Evolutionary conservation across 345 rosid genomes (phyloP).

Genomic region (Heritiera littoralis): DNA sequence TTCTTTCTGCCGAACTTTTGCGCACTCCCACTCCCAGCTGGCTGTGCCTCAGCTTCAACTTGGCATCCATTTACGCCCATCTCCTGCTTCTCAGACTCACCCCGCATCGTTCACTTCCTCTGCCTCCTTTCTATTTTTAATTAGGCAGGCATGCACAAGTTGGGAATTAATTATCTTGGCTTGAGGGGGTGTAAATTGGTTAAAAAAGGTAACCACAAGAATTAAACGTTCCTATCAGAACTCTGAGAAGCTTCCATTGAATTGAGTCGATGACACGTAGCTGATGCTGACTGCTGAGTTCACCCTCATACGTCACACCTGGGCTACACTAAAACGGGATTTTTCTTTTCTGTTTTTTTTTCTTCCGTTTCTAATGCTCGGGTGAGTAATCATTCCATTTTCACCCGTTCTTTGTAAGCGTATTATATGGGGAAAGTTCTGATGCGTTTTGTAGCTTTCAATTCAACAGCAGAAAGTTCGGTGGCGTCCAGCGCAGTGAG

Average conservation of each 20-base stretch:
- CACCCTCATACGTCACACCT: not conserved
- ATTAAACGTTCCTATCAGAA: not conserved
- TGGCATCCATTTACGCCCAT: not conserved
- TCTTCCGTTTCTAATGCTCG: no score
- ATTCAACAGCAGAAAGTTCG: not conserved
- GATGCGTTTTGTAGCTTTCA: not conserved
- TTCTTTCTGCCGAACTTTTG: not conserved
- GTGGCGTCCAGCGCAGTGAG: not conserved
- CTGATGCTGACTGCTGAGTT: not conserved
- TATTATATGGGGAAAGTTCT: no score
- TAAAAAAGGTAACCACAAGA: not conserved
- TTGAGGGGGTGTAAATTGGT: not conserved
- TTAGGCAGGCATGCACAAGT: not conserved
- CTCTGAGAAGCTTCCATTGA: not conserved
- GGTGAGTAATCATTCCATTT: not conserved
- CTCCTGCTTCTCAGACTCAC: not conserved
- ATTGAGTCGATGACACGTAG: not conserved
- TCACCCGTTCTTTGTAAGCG: no score
- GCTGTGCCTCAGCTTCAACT: not conserved
- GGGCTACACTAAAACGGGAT: not conserved
- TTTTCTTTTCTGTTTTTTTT: not conserved
- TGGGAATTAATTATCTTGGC: not conserved
- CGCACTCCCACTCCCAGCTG: not conserved
- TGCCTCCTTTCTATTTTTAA: not conserved
- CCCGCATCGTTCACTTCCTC: not conserved